A percentile compares a stretch with the other conserved stretches of the same genome.
phyloP scores from a whole-genome alignment of 208 protist species.

The Crithidia fasciculata region DNA sequence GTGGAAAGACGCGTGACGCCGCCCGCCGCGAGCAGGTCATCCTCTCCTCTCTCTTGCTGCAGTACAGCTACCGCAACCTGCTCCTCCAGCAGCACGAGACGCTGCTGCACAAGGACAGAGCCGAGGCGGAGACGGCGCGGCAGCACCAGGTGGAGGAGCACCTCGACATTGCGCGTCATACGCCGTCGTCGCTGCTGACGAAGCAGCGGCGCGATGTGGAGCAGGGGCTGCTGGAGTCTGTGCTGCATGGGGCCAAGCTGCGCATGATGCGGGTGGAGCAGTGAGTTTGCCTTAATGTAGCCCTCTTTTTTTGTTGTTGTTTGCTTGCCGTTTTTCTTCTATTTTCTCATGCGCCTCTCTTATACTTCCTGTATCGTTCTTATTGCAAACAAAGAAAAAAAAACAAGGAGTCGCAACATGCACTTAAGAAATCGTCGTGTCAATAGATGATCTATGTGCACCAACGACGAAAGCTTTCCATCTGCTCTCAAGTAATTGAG shows the following conservation, averaged over 20 bases:
- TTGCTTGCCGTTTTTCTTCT: neutral
- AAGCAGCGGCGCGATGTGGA: conserved; percentile 69
- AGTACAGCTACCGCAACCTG: conserved; percentile 67
- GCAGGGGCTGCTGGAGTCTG: conserved; percentile 57
- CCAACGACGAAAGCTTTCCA: too few species aligned
- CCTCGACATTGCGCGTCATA: conserved; percentile 17
- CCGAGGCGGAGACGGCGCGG: conserved; percentile 27
- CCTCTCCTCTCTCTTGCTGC: conserved; percentile 55
- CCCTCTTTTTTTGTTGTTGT: conserved; percentile 25
- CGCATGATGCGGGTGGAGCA: conserved; percentile 33
- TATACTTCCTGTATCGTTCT: neutral
- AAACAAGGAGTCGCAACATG: too few species aligned
- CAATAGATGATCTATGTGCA: too few species aligned
- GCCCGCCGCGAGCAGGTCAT: conserved; percentile 42
- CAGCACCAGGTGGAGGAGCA: conserved; percentile 31
- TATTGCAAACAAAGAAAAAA: too few species aligned
- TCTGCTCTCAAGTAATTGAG: too few species aligned
- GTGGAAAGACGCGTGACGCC: conserved; percentile 29
- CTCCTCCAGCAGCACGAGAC: conserved; percentile 70
- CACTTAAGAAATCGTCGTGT: too few species aligned
- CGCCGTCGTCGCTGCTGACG: conserved; percentile 52
- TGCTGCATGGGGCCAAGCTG: conserved; percentile 44
- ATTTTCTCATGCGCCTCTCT: neutral
- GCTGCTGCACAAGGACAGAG: conserved; percentile 38
- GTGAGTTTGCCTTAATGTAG: neutral